Conservation (phyloP, 2,329 filamentous ascomycete genomes). For the Arthrinium phaeospermum region DNA sequence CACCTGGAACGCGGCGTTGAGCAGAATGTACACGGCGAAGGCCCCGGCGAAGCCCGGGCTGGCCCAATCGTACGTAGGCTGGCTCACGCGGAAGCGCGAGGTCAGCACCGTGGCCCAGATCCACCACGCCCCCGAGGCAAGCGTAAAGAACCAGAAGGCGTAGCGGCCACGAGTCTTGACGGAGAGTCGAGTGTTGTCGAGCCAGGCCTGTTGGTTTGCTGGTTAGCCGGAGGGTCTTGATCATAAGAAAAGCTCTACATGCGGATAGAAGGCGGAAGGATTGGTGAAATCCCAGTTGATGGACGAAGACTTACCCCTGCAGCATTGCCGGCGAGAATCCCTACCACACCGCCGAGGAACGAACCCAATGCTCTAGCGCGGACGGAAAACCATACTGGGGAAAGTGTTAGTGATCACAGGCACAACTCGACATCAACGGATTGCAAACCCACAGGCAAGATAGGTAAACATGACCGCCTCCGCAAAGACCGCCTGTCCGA, state of each 20-base stretch:
- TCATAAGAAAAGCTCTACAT: too few species aligned
- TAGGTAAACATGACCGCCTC: constrained; percentile 79
- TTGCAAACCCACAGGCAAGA: constrained; percentile 47
- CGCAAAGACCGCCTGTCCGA: constrained; percentile 72
- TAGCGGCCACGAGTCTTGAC: constrained; percentile 59
- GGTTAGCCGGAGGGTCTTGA: neutral
- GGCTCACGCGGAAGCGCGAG: constrained; percentile 61
- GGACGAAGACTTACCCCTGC: constrained; percentile 66
- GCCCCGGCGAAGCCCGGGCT: constrained; percentile 67
- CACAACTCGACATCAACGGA: neutral
- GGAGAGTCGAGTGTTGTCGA: constrained; percentile 62
- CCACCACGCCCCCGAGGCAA: constrained; percentile 73
- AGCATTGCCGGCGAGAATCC: constrained; percentile 68
- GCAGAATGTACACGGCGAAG: constrained; percentile 71
- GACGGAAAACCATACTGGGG: constrained; percentile 70
- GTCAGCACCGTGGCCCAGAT: constrained; percentile 72
- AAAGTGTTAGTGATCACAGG: constrained; percentile 1
- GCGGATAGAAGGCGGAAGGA: too few species aligned
- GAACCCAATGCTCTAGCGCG: constrained; percentile 72
- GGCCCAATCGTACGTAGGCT: constrained; percentile 70
- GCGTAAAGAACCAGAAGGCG: constrained; percentile 59
- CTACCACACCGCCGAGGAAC: constrained; percentile 71
- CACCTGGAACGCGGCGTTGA: constrained; percentile 71
- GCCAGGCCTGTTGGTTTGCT: constrained; percentile 47
- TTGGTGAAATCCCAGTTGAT: too few species aligned